Base-by-base conservation (phyloP, 1,284 basidiomycete species). In the Apiotrichum mycotoxinovorans region DNA sequence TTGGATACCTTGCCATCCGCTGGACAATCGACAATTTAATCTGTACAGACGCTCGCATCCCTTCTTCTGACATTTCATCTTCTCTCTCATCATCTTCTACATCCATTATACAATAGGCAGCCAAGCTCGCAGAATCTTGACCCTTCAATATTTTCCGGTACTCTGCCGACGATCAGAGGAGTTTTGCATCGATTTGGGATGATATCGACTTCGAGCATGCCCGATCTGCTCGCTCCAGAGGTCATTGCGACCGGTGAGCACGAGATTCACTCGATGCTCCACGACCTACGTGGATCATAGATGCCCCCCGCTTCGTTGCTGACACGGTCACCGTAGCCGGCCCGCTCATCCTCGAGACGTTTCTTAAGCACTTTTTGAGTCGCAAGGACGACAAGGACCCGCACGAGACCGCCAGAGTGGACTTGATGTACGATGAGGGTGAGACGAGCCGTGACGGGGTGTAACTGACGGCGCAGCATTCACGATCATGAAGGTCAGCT, bases 291-390 rank as follows among this genome's bases (percentile, higher is more conserved):
- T n/a, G n/a, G n/a, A n/a, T n/a, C 3, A 41, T 41, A 20, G 15
- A 27, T 11, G 23, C 3, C 22, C 14, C 22, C n/a, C 10, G 26
- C 18, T 22, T 53, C 30, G 7, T 12, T 12, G 23, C 52, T 64
- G 25, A 52, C 25, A 51, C n/a, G n/a, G n/a, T n/a, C n/a, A n/a
- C n/a, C 23, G 51, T 59, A 70, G 74, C 73, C 23, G 89, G 87
- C 0, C 88, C 89, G 4, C 77, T 91, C 54, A 79, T 91, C 43
- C 73, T 92, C 23, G 88, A 87, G 64, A 89, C 87, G 0, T 80
- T 91, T 18, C 79, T 91, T 69, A 88, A 87, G 71, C 90, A 92
- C 71, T 93, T 89, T 73, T 83, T 92, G 44, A 84, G 87, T 40
- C 65, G 66, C 49, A 44, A 52, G 2, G 48, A 62, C 18, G 59